These are phyloP conservation scores for Diutina scorzettiae DNA, from an alignment of 1,139 yeast species.

Conservation along the genomic window DNA sequence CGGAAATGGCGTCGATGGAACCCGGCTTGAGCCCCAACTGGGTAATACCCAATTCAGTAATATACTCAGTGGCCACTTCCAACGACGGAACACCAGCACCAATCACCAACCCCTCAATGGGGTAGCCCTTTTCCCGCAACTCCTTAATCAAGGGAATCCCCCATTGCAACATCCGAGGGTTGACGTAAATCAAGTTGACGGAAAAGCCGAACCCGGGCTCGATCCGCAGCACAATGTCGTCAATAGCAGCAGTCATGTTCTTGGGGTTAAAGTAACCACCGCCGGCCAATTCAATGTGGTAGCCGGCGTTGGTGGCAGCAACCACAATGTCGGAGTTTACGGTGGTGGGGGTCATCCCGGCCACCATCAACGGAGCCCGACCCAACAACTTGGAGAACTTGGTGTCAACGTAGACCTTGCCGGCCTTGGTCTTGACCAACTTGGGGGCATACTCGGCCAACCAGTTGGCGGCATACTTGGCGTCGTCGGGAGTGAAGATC, in stretches of 20 bases:
- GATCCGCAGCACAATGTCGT: conserved; percentile 50
- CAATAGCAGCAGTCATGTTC: conserved; percentile 64
- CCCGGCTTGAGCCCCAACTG: conserved; percentile 98
- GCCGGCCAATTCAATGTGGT: conserved; percentile 95
- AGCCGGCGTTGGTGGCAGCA: conserved; percentile 90
- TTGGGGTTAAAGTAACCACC: conserved; percentile 87
- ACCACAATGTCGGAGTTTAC: conserved; percentile 90
- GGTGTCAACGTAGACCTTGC: conserved; percentile 80
- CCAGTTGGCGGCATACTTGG: conserved; percentile 88
- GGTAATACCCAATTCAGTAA: conserved; percentile 81
- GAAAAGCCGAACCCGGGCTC: conserved; percentile 86
- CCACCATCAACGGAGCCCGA: conserved; percentile 93
- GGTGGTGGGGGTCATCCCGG: conserved; percentile 99
- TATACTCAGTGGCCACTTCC: conserved; percentile 95
- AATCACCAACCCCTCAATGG: conserved; percentile 88
- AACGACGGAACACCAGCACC: conserved; percentile 99
- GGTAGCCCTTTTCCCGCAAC: conserved; percentile 84
- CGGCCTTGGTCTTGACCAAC: conserved; percentile 58
- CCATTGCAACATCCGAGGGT: conserved; percentile 97
- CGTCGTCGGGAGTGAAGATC: conserved; percentile 63
- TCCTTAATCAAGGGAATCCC: conserved; percentile 90
- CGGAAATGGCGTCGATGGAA: conserved; percentile 83
- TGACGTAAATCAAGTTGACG: conserved; percentile 85
- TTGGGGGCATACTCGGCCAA: conserved; percentile 78
- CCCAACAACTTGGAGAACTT: conserved; percentile 87